Base-by-base conservation (phyloP, 768 basidiomycete species). In the Collybia nuda region DNA sequence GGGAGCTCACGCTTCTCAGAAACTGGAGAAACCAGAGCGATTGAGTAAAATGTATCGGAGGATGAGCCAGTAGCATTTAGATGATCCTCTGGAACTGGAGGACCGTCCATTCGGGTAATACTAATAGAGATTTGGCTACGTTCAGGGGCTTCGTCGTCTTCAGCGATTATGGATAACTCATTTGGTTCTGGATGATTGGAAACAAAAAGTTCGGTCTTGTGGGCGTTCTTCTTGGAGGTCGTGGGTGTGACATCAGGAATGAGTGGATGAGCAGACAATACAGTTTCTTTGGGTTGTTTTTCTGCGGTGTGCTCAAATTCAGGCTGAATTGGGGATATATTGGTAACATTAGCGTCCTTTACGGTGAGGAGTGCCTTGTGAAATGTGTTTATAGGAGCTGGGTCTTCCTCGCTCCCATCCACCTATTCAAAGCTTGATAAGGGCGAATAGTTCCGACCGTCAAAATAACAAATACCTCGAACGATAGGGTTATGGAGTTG, bases 141-240 rank as follows among this genome's bases (percentile, higher is more conserved):
- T 48, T 88, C 84, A 3, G 64, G 64, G 2, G 69, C 71, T 57
- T 88, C 84, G 42, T 90, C 88, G 46, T 81, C 86, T 67, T 89
- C 88, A 0, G 77, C 81, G 48, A 89, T 88, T 47, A 86, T 74
- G 23, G 87, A 90, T 29, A 90, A 65, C 44, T 83, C 79, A 38
- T 74, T 76, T 32, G 64, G 70, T 28, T 70, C 65, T 12, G 43
- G 23, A 37, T 51, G 54, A 21, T 54, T 32, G 17, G 59, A 43
- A 18, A 43, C 42, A 19, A 47, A 47, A 43, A 44, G 40, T 14
- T 15, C 53, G 44, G 29, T 14, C 32, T 32, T 14, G 32, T 32
- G 12, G 23, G 4, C 40, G 15, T 44, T 14, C 26, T 18, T 5
- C 14, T 46, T 17, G 32, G 29, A 4, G 11, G 4, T 11, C 3